Evolutionary conservation across 371 early-diverging fungal genomes (phyloP).

Genomic region (Lichtheimia ramosa): DNA sequence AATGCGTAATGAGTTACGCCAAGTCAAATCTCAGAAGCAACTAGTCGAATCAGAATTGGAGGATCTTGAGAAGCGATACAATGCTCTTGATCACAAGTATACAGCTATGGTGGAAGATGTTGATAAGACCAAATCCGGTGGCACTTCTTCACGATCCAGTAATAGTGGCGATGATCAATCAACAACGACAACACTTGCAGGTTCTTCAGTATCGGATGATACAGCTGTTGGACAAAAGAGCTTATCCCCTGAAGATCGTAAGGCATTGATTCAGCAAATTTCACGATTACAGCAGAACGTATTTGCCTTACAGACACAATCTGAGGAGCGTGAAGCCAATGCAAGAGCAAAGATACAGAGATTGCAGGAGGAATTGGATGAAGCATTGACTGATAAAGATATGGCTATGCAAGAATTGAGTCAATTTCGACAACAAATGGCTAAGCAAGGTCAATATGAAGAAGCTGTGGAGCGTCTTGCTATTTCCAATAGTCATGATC

Average conservation of each 20-base stretch:
- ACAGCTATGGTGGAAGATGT: slow-evolving; percentile 4
- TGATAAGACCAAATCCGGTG: slow-evolving; percentile 1
- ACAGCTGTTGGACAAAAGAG: slow-evolving; percentile 9
- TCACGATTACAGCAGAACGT: slow-evolving; percentile 7
- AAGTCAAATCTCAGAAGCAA: not conserved
- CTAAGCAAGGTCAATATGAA: not conserved
- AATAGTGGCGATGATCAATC: slow-evolving; percentile 1
- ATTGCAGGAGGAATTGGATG: slow-evolving; percentile 10
- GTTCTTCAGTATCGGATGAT: slow-evolving; percentile 15
- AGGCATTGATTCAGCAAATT: slow-evolving; percentile 9
- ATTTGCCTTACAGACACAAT: slow-evolving; percentile 6
- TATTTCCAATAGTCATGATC: not conserved
- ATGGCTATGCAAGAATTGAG: not conserved
- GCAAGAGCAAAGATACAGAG: not conserved
- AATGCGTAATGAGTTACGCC: slow-evolving; percentile 10
- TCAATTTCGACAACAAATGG: not conserved
- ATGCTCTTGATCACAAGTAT: slow-evolving; percentile 11
- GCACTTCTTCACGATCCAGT: no score
- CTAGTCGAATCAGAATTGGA: slow-evolving; percentile 10
- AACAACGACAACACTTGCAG: slow-evolving; percentile 24
- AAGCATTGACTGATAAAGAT: slow-evolving; percentile 8
- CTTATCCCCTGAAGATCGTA: slow-evolving; percentile 13
- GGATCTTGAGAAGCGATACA: slow-evolving; percentile 6
- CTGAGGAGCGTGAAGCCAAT: slow-evolving; percentile 8
- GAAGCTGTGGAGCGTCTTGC: not conserved